Conservation (phyloP, 768 basidiomycete species). For the Vararia minispora region DNA sequence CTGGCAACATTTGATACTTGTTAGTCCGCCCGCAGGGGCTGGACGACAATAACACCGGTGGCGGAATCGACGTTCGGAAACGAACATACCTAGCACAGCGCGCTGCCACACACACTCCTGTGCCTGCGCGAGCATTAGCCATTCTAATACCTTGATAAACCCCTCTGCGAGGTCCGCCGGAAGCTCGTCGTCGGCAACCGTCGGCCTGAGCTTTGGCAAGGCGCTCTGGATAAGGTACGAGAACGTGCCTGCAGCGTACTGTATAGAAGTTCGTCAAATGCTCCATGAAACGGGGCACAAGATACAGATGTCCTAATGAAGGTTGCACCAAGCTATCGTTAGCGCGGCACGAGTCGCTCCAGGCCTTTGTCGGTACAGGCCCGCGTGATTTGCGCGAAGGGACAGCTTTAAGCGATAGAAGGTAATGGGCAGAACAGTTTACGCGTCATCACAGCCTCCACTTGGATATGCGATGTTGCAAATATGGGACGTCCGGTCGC, state of each 20-base stretch:
- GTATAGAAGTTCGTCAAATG: constrained; percentile 2
- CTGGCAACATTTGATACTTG: constrained; percentile 47
- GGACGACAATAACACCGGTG: neutral
- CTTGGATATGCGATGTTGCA: too few relatives aligned
- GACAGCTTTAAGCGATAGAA: too few relatives aligned
- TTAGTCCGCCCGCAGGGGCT: constrained; percentile 45
- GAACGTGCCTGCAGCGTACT: constrained; percentile 70
- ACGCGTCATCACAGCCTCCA: too few relatives aligned
- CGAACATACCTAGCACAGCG: constrained; percentile 60
- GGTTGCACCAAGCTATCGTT: too few relatives aligned
- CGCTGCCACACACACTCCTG: constrained; percentile 97
- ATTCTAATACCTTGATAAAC: constrained; percentile 54
- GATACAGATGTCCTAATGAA: too few relatives aligned
- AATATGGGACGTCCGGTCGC: too few relatives aligned
- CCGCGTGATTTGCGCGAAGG: too few relatives aligned
- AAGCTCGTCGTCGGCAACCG: constrained; percentile 38
- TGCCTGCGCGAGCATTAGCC: constrained; percentile 83
- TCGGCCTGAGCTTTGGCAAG: constrained; percentile 35
- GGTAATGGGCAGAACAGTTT: too few relatives aligned
- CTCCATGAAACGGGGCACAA: neutral
- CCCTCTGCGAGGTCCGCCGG: constrained; percentile 57
- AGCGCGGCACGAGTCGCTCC: too few relatives aligned
- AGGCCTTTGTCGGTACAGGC: too few relatives aligned
- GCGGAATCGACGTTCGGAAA: neutral
- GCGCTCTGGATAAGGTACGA: constrained; percentile 44